Evolutionary conservation across 306 rosid genomes (phyloP).

Genomic region (Medicago truncatula): DNA sequence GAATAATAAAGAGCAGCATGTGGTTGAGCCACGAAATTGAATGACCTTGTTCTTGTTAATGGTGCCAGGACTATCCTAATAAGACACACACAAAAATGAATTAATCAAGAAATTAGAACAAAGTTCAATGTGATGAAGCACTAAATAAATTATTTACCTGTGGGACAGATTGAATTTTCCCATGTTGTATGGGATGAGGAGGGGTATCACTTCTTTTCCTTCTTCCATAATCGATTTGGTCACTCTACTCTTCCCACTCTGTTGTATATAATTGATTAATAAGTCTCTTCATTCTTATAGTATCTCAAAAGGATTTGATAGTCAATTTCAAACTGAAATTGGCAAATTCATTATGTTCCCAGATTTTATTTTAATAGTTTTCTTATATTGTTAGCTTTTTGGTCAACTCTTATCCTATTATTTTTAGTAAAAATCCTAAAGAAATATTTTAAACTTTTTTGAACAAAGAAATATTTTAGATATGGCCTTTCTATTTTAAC

Average conservation of each 20-base stretch:
- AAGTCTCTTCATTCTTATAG: not conserved
- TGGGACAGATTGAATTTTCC: slow-evolving; percentile 74
- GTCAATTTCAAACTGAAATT: not conserved
- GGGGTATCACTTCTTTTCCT: slow-evolving; percentile 35
- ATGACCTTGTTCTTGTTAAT: slow-evolving; percentile 52
- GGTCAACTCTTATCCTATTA: too few species aligned
- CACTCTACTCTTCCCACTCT: not conserved
- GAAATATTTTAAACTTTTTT: too few species aligned
- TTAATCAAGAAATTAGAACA: not conserved
- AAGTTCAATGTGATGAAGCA: not conserved
- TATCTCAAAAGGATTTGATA: not conserved
- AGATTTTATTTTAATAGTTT: too few species aligned
- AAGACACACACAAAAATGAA: not conserved
- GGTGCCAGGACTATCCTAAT: slow-evolving; percentile 56
- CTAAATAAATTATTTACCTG: slow-evolving; percentile 50
- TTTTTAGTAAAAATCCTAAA: too few species aligned
- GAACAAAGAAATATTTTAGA: too few species aligned
- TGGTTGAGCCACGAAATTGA: slow-evolving; percentile 53
- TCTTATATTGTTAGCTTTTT: too few species aligned
- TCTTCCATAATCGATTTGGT: slow-evolving; percentile 3
- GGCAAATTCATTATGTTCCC: too few species aligned
- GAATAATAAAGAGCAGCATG: slow-evolving; percentile 60
- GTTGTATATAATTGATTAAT: not conserved
- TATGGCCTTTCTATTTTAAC: too few species aligned
- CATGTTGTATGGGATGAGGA: slow-evolving; percentile 72